phyloP scores from a whole-genome alignment of 805 yeast species.

The Cyberlindnera japonica region DNA sequence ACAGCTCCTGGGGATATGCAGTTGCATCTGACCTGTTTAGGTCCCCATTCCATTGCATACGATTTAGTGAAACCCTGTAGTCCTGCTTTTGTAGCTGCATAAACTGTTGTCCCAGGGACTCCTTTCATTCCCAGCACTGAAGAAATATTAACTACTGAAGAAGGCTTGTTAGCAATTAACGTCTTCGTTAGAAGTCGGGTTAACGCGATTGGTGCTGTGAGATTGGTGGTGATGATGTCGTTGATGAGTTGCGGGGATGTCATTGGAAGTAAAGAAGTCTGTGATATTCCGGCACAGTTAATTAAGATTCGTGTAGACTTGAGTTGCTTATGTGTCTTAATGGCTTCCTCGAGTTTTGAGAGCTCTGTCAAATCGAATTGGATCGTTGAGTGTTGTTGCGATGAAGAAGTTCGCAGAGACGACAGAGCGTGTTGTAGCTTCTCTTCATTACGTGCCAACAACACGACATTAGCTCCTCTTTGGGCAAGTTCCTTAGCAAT shows the following conservation, averaged over 20 bases:
- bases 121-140: constrained; percentile 55
- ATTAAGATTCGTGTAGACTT: constrained; percentile 28
- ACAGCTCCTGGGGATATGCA: constrained; percentile 66
- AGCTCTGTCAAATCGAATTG: constrained; percentile 18
- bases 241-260: constrained; percentile 41
- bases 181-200: constrained; percentile 48
- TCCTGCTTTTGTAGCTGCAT: constrained; percentile 71
- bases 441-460: constrained; percentile 46
- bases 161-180: constrained; percentile 40
- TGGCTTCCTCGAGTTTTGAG: constrained; percentile 1
- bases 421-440: constrained; percentile 31
- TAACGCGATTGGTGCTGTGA: constrained; percentile 57
- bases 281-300: constrained; percentile 58
- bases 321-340: constrained; percentile 2
- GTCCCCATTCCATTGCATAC: constrained; percentile 55
- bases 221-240: constrained; percentile 49
- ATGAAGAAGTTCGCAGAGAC: constrained; percentile 6
- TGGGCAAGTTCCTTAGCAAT: constrained; percentile 49
- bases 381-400: constrained; percentile 20
- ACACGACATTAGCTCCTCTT: constrained; percentile 48
- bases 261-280: constrained; percentile 45
- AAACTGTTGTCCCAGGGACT: constrained; percentile 57
- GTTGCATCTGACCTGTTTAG: constrained; percentile 55
- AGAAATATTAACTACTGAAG: constrained; percentile 56
- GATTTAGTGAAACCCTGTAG: constrained; percentile 57